Conservation (phyloP, 495 filamentous ascomycete species). For the Parathielavia appendiculata region DNA sequence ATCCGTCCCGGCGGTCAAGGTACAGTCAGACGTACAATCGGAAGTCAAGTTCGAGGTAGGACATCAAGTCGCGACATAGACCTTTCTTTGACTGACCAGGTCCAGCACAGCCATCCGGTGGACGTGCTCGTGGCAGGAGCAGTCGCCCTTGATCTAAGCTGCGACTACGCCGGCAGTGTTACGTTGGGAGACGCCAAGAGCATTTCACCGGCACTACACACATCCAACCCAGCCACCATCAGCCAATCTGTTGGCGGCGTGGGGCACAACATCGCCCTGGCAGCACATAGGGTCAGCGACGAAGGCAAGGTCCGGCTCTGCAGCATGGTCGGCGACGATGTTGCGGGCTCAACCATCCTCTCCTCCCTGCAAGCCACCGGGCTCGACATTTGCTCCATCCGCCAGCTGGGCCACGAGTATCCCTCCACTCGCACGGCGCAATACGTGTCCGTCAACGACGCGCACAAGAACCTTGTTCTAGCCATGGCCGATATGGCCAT, state of each 20-base stretch:
- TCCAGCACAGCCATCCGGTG: constrained; percentile 23
- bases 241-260: constrained; percentile 85
- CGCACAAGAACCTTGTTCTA: constrained; percentile 69
- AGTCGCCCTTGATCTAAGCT: constrained; percentile 80
- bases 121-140: constrained; percentile 86
- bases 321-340: constrained; percentile 70
- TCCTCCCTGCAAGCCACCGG: constrained; percentile 54
- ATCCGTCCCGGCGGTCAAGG: not conserved
- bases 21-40: not conserved
- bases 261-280: constrained; percentile 84
- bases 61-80: not conserved
- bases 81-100: not conserved
- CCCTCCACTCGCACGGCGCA: constrained; percentile 67
- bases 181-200: constrained; percentile 11
- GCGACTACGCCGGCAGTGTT: constrained; percentile 54
- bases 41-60: constrained; percentile 1
- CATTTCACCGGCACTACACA: constrained; percentile 56
- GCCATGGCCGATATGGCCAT: constrained; percentile 96
- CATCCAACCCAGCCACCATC: constrained; percentile 81
- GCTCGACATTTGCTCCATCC: constrained; percentile 60
- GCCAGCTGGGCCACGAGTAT: constrained; percentile 44
- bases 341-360: constrained; percentile 67
- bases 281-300: constrained; percentile 54
- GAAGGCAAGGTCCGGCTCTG: constrained; percentile 55
- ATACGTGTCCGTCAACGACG: constrained; percentile 86